Evolutionary conservation across 257 asterid genomes (phyloP).

Genomic region (Ilex aquifolium): DNA sequence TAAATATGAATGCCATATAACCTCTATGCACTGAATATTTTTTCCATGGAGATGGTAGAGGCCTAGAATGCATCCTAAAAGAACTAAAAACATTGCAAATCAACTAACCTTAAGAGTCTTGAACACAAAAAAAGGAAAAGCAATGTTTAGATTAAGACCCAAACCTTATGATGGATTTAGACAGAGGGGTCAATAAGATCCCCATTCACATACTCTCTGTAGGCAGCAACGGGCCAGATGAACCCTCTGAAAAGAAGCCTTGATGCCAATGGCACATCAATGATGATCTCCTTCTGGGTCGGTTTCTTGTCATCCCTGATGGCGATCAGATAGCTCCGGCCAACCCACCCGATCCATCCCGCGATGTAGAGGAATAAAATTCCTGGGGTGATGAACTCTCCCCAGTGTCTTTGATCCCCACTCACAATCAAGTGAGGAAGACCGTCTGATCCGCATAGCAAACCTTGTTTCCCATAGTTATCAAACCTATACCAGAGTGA

Average conservation of each 20-base stretch:
- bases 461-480: constrained; percentile 77
- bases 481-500: constrained; percentile 43
- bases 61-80: too few relatives aligned
- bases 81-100: too few relatives aligned
- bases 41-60: too few relatives aligned
- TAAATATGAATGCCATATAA: too few relatives aligned
- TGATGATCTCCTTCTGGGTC: constrained; percentile 85
- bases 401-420: constrained; percentile 98
- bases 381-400: constrained; percentile 94
- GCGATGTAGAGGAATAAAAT: constrained; percentile 85
- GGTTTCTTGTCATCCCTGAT: constrained; percentile 89
- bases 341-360: constrained; percentile 98
- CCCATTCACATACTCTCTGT: constrained; percentile 86
- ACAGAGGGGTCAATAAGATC: constrained; percentile 80
- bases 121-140: background rate
- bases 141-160: too few relatives aligned
- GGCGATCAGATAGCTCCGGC: constrained; percentile 92
- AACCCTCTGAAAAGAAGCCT: constrained; percentile 80
- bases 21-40: too few relatives aligned
- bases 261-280: constrained; percentile 88
- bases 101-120: too few relatives aligned
- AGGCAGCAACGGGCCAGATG: constrained; percentile 96
- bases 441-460: constrained; percentile 91
- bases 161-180: constrained; percentile 19
- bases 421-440: constrained; percentile 94